Percentiles rank a stretch among this genome's conserved stretches.
These are phyloP conservation scores for Eruca vesicaria DNA, from an alignment of 441 rosid species.

Conservation along the genomic window DNA sequence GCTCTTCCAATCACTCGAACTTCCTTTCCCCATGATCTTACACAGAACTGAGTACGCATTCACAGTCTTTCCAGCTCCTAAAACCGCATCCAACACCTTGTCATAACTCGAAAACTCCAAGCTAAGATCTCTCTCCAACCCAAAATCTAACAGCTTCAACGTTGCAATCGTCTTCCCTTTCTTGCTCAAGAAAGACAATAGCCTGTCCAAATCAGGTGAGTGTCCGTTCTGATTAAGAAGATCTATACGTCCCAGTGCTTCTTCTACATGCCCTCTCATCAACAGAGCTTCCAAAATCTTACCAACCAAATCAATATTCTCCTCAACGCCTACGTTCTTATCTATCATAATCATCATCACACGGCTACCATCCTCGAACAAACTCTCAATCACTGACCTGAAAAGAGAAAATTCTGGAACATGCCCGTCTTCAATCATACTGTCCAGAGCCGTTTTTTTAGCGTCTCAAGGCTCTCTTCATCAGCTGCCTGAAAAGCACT, in stretches of 20 bases:
- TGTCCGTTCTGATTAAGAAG: constrained; percentile 63
- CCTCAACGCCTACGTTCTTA: constrained; percentile 70
- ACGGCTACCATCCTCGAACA: constrained; percentile 89
- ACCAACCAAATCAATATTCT: constrained; percentile 71
- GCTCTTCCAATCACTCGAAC: constrained; percentile 65
- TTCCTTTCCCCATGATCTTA: constrained; percentile 79
- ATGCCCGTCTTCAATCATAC: constrained; percentile 85
- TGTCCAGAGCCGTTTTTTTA: constrained; percentile 75
- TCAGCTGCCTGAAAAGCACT: constrained; percentile 78
- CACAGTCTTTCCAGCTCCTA: constrained; percentile 79
- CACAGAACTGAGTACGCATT: constrained; percentile 80
- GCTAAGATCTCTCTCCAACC: constrained; percentile 64
- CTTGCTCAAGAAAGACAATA: constrained; percentile 61
- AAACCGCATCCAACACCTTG: constrained; percentile 80
- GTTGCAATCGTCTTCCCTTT: constrained; percentile 88
- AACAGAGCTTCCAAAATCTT: constrained; percentile 83
- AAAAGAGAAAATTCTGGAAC: constrained; percentile 65
- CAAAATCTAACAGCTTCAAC: constrained; percentile 69
- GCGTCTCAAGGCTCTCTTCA: constrained; percentile 97
- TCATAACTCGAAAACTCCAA: constrained; percentile 69
- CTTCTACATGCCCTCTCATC: constrained; percentile 87
- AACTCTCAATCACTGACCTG: constrained; percentile 75
- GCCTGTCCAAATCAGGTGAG: constrained; percentile 55
- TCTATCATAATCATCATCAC: constrained; percentile 85
- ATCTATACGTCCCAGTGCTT: constrained; percentile 88